Percentiles rank a stretch among this genome's conserved stretches.
These are phyloP conservation scores for Yarrowia sp. DNA, from an alignment of 805 yeast genomes.

Conservation along the genomic window DNA sequence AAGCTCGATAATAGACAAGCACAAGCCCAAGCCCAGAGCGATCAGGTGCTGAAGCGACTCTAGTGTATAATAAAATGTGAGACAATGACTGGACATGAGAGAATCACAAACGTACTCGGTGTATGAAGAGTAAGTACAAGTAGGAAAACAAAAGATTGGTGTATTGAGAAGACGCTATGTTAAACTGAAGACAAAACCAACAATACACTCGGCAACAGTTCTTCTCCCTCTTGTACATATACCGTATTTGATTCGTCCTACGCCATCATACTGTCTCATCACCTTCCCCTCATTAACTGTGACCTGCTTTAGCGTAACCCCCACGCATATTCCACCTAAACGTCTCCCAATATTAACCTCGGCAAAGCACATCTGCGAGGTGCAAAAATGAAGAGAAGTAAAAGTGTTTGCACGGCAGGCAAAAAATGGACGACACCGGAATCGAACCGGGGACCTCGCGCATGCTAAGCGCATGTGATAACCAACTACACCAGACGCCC, in stretches of 20 bases:
- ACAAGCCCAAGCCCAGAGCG: too few species aligned
- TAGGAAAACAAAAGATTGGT: too few species aligned
- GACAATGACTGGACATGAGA: not conserved
- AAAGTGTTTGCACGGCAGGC: not conserved
- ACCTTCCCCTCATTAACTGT: slow-evolving; percentile 4
- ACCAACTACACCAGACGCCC: slow-evolving; percentile 39
- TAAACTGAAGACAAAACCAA: too few species aligned
- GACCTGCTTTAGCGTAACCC: slow-evolving; percentile 6
- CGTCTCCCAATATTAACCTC: not conserved
- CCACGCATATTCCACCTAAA: not conserved
- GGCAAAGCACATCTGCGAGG: not conserved
- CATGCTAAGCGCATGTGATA: slow-evolving; percentile 38
- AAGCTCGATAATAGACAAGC: too few species aligned
- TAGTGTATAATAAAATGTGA: not conserved
- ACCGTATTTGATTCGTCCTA: too few species aligned
- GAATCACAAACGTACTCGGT: too few species aligned
- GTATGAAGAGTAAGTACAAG: too few species aligned
- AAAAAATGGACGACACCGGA: slow-evolving; percentile 37
- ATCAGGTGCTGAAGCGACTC: too few species aligned
- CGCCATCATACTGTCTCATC: too few species aligned
- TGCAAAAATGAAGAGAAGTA: not conserved
- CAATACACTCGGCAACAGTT: too few species aligned
- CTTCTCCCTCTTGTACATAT: too few species aligned
- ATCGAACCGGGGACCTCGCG: slow-evolving; percentile 39
- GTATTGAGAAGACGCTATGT: too few species aligned